Base-by-base conservation (phyloP, 2,329 filamentous ascomycete species). In the Verticillium klebahnii region DNA sequence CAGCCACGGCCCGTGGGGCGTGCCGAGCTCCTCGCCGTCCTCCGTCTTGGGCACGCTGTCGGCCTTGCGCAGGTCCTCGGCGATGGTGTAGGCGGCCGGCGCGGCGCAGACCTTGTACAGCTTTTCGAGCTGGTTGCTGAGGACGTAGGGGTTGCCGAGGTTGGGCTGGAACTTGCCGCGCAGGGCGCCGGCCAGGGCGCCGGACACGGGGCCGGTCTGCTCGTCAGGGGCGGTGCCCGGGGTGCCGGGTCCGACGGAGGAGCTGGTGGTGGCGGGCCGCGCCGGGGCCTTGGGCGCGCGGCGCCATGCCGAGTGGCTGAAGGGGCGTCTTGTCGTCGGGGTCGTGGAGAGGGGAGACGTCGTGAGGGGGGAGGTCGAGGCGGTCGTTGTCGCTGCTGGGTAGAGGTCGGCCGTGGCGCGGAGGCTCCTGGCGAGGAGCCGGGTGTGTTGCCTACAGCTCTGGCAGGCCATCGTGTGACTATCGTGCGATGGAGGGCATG, bases 21-120 rank as follows among this genome's bases (percentile, higher is more conserved):
- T 80, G 17, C 94, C 93, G 57, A 98, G 74, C 74, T 98, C 92
- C 73, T 96, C 91, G 9, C 92, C 93, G 36, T 89, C 87, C 60
- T 85, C 86, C 2, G 90, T 90, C 73, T 87, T 89, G 32, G 87
- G 85, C 60, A 95, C 84, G 57, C 85, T 82, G 0, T 83, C 86
- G 4, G 86, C 85, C 67, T 89, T 89, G 67, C 89, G 81, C 58
- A 85, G 79, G 60, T 86, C 81, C 66, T 89, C 83, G 2, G 89
- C 85, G 61, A 96, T 91, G 59, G 80, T 85, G 75, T 97, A 97
- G 64, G 88, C 85, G 56, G 90, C 93, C 66, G 90, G 86, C 62
- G 77, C 78, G 9, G 88, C 84, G 76, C 92, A 96, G 65, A 86
- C 83, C 71, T 90, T 88, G 79, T 92, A 93, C 62, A 97, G 80